A percentile compares a stretch with the other conserved stretches of the same genome.
phyloP scores from a whole-genome alignment of 495 filamentous ascomycete species.

The Neurospora sp. region DNA sequence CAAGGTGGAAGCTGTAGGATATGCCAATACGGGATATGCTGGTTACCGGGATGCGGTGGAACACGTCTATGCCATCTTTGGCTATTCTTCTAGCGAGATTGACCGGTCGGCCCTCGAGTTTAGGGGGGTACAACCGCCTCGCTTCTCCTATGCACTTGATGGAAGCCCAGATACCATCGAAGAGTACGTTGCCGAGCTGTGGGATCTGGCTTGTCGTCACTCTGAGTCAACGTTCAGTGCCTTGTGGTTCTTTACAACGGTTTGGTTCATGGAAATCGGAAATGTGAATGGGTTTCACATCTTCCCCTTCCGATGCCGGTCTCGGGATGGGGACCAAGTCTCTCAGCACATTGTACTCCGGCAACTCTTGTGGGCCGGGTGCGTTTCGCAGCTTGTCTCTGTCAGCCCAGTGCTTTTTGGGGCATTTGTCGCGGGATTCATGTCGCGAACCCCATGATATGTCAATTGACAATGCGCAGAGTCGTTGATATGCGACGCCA shows the following conservation, averaged over 20 bases:
- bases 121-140: background rate
- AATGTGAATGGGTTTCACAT: conserved; percentile 1
- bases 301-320: background rate
- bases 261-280: conserved; percentile 1
- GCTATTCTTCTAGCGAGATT: background rate
- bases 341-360: background rate
- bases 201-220: background rate
- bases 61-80: background rate
- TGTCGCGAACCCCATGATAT: background rate
- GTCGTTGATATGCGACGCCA: background rate
- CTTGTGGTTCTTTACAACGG: background rate
- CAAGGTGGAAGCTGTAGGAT: background rate
- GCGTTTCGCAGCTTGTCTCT: background rate
- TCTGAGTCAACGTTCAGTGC: background rate
- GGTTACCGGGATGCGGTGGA: background rate
- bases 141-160: background rate
- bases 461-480: background rate
- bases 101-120: background rate
- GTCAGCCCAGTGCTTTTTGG: background rate
- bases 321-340: background rate
- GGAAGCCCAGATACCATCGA: background rate
- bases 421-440: background rate
- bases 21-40: background rate
- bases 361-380: background rate
- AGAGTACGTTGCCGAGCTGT: background rate